These are phyloP conservation scores for Phytophthora europaea DNA, from an alignment of 352 stramenopile species.

Conservation along the genomic window DNA sequence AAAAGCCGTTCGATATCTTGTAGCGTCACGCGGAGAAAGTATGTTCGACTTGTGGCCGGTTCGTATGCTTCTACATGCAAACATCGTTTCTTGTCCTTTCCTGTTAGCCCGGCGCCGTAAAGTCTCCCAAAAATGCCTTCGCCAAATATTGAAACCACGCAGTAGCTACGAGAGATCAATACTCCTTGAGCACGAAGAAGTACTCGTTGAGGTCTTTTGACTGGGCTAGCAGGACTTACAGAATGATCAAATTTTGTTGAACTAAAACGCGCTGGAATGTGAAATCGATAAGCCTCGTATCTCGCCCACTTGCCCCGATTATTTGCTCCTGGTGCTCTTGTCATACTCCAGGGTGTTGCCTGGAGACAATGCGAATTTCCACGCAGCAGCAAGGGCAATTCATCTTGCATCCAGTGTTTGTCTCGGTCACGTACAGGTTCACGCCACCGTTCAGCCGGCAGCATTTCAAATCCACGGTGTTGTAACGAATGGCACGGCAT, in stretches of 20 bases:
- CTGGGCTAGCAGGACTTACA: constrained; percentile 11
- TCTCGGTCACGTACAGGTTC: constrained; percentile 69
- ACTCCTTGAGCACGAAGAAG: constrained; percentile 57
- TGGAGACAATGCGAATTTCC: not conserved
- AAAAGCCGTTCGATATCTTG: constrained; percentile 72
- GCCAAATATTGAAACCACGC: constrained; percentile 66
- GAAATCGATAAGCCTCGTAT: constrained; percentile 46
- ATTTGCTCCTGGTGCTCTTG: constrained; percentile 23
- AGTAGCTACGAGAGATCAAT: constrained; percentile 74
- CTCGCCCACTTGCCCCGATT: constrained; percentile 62
- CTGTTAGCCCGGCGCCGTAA: constrained; percentile 56
- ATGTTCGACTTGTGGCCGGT: constrained; percentile 37
- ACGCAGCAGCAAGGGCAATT: constrained; percentile 53
- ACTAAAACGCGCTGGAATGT: constrained; percentile 25
- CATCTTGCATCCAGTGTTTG: constrained; percentile 66
- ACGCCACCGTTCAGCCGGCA: constrained; percentile 53
- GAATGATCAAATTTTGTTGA: not conserved
- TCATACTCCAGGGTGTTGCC: constrained; percentile 49
- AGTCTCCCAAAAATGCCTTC: constrained; percentile 66
- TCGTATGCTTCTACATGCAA: constrained; percentile 72
- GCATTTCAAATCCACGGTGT: constrained; percentile 46
- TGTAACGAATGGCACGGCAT: constrained; percentile 77
- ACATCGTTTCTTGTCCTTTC: constrained; percentile 37
- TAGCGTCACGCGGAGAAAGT: constrained; percentile 52
- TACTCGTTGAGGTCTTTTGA: constrained; percentile 35